These are phyloP conservation scores for Loxodes magnus DNA, from an alignment of 73 alveolate genomes.

Conservation along the genomic window DNA sequence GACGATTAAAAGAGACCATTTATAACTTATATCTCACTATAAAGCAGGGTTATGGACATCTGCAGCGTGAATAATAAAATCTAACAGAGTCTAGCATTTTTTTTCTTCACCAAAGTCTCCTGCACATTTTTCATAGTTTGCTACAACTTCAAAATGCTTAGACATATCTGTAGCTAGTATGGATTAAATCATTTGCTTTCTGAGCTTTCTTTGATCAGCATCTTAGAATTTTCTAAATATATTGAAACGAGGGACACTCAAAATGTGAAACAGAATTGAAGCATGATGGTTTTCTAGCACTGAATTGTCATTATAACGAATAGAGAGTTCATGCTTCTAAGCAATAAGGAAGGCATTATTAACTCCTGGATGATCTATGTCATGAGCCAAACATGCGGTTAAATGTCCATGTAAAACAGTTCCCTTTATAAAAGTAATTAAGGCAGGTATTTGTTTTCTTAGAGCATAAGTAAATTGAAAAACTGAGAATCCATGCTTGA, in stretches of 20 bases:
- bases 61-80: constrained; percentile 58
- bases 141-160: constrained; percentile 27
- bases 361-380: constrained; percentile 82
- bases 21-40: constrained; percentile 31
- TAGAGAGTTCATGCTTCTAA: constrained; percentile 39
- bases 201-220: constrained; percentile 24
- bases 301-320: constrained; percentile 59
- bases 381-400: constrained; percentile 59
- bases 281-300: constrained; percentile 79
- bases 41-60: constrained; percentile 51
- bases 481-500: constrained; percentile 10
- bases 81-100: constrained; percentile 36
- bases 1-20: constrained; percentile 43
- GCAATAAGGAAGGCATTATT: constrained; percentile 56
- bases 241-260: constrained; percentile 28
- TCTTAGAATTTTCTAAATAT: constrained; percentile 28
- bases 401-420: too few relatives aligned
- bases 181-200: constrained; percentile 44
- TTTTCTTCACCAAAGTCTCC: constrained; percentile 26
- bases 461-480: neutral
- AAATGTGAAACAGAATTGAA: constrained; percentile 45
- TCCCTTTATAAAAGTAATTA: too few relatives aligned
- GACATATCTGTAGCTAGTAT: constrained; percentile 64
- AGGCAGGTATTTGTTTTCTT: constrained; percentile 12
- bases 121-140: constrained; percentile 23